Evolutionary conservation across 129 eudicot genomes (phyloP), one percentile per base, ranked within the genome.

Genomic region (carrot (Daucus carota)): DNA sequence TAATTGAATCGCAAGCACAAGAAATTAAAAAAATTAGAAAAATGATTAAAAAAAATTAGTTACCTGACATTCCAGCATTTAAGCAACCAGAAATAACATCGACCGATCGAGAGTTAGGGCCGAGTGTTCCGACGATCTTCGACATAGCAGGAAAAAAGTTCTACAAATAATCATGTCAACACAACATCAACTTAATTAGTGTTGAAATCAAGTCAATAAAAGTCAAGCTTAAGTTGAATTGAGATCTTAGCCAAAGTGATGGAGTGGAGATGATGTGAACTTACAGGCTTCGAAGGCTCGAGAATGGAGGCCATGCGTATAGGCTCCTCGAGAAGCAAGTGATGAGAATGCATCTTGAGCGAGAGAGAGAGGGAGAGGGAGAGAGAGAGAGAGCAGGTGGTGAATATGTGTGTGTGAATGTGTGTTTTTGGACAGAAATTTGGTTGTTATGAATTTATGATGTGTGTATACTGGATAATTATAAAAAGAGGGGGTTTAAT

Each of bases 31-130:
- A 62, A 4, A 43, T 10, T 2, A 40, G 7, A 40, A 40, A 2
- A 73, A 22, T 4, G 0, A 5, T 20, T 34, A 44, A 22, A n/a
- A 1, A 47, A 57, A 42, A 15, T 41, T 40, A 0, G 34, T 57
- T 84, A 92, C 97, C 97, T 44, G 97, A 92, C 97, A 92, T 92
- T 86, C 97, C 97, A 80, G 96, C 93, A 67, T 89, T 78, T 60
- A 92, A 89, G 75, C 97, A 92, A 45, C 86, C 75, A 33, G 97
- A 87, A 74, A 92, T 87, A 76, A 89, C 89, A 74, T 89, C 96
- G 29, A 92, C 92, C 12, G 97, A 92, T 68, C 97, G 85, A 29
- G 96, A 92, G 46, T 86, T 90, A 40, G 90, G 96, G 69, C 97
- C 97, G 0, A 92, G 82, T 5, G 97, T 92, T 40, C 97, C 96